Evolutionary conservation across 2,329 filamentous ascomycete genomes (phyloP).

Genomic region (Penicillium italicum): DNA sequence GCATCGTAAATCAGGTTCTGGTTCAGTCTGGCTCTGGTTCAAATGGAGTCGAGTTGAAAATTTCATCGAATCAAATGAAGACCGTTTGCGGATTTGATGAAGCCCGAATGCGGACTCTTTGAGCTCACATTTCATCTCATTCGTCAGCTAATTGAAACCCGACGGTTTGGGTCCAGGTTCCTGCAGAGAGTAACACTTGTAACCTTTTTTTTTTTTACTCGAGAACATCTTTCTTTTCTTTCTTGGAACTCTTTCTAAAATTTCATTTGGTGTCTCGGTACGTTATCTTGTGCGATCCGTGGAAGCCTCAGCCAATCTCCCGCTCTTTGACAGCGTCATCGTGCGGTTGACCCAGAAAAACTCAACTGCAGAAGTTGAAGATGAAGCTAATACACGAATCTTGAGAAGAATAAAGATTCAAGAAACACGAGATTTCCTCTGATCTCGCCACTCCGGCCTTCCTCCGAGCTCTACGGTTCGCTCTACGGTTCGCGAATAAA

Average conservation of each 20-base stretch:
- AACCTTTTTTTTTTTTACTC: background rate
- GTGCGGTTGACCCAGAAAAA: constrained; percentile 26
- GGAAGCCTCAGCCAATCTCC: constrained; percentile 33
- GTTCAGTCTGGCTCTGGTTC: too few relatives aligned
- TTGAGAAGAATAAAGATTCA: too few relatives aligned
- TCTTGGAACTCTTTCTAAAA: background rate
- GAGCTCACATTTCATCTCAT: background rate
- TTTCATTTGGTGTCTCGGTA: constrained; percentile 7
- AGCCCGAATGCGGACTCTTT: background rate
- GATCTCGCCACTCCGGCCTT: constrained; percentile 10
- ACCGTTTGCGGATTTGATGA: background rate
- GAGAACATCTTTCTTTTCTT: background rate
- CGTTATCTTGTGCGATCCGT: constrained; percentile 23
- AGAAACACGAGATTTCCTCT: background rate
- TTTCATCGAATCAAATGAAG: background rate
- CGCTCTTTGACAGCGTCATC: constrained; percentile 33
- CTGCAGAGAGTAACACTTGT: background rate
- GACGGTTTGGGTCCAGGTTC: background rate
- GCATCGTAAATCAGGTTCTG: too few relatives aligned
- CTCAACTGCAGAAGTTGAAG: background rate
- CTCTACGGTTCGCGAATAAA: constrained; percentile 10
- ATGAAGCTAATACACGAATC: background rate
- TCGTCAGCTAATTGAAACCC: background rate
- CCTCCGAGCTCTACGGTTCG: constrained; percentile 5
- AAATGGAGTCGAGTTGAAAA: background rate